Base-by-base conservation (phyloP, 345 rosid genomes). In the Leavenworthia alabamica region DNA sequence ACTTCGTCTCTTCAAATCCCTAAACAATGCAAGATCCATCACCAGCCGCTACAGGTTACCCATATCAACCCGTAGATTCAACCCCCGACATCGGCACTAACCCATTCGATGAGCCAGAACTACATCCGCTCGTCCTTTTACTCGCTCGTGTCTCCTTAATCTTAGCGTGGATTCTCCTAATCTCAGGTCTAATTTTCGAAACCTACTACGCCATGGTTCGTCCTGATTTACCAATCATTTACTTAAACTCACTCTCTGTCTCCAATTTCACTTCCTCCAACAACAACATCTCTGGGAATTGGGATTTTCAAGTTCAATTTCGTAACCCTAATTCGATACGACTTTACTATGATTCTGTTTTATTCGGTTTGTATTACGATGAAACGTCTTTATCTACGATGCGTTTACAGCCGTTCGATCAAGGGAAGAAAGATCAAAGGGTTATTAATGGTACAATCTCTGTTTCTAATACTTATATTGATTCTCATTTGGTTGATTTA, bases 281-380 rank as follows among this genome's bases (percentile, higher is more conserved):
- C 46, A 70, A 75, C 32, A 64, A 14, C 17, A 56, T 93, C 48
- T 45, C 74, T 40, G 96, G 81, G 14, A 67, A 53, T 7, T 86
- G 93, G 97, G 69, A 75, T 65, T 76, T 89, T 8, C 55, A 57
- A 4, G 62, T 81, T 60, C 81, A 42, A 29, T 77, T 81, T 32
- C 61, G 56, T 10, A 93, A 86, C 80, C 94, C 94, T 23, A 93
- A 89, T 73, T 86, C 91, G n/a, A n/a, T n/a, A 72, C 57, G 60
- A 22, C 57, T 89, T 52, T 52, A 70, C 23, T 89, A 85, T 74
- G 56, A 67, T 27, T 35, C 43, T 11, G 10, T 83, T 8, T 0
- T 3, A 13, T 56, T 77, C 11, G 1, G 0, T 5, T 22, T 93
- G 14, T 22, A 0, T 22, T 75, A 76, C 75, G 4, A 54, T 8